A percentile compares a stretch with the other conserved stretches of the same genome.
phyloP scores from a whole-genome alignment of 2,329 filamentous ascomycete species.

The Ophiosphaerella korrae region DNA sequence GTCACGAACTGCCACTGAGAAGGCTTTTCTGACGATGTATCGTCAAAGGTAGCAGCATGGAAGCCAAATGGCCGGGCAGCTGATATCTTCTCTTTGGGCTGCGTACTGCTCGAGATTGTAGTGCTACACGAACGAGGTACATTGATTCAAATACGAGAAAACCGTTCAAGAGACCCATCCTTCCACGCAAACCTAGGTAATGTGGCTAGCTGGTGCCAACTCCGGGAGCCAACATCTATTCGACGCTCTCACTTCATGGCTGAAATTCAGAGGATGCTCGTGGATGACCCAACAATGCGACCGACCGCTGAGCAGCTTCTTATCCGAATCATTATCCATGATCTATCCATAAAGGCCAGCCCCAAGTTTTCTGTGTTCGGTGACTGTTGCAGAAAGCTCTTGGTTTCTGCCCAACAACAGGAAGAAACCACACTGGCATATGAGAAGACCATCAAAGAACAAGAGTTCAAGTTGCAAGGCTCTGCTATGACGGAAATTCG shows the following conservation, averaged over 20 bases:
- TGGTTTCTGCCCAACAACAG: background rate
- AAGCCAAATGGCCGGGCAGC: conserved; percentile 43
- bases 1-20: background rate
- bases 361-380: conserved; percentile 7
- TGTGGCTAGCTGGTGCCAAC: conserved; percentile 56
- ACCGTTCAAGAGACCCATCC: conserved; percentile 60
- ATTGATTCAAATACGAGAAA: conserved; percentile 66
- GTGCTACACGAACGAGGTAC: conserved; percentile 57
- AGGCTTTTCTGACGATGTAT: background rate
- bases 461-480: background rate
- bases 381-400: conserved; percentile 5
- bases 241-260: conserved; percentile 1
- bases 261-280: conserved; percentile 8
- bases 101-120: conserved; percentile 72
- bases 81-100: conserved; percentile 74
- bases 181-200: conserved; percentile 72
- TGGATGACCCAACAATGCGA: conserved; percentile 3
- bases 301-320: conserved; percentile 9
- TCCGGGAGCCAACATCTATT: background rate
- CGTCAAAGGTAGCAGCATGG: conserved; percentile 9
- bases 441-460: background rate
- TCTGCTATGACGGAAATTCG: no score
- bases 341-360: background rate
- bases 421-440: background rate
- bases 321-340: background rate